Percentiles rank a stretch among this genome's conserved stretches.
Conservation (phyloP, 1,284 basidiomycete genomes). For the Tilletiopsis washingtonensis region DNA sequence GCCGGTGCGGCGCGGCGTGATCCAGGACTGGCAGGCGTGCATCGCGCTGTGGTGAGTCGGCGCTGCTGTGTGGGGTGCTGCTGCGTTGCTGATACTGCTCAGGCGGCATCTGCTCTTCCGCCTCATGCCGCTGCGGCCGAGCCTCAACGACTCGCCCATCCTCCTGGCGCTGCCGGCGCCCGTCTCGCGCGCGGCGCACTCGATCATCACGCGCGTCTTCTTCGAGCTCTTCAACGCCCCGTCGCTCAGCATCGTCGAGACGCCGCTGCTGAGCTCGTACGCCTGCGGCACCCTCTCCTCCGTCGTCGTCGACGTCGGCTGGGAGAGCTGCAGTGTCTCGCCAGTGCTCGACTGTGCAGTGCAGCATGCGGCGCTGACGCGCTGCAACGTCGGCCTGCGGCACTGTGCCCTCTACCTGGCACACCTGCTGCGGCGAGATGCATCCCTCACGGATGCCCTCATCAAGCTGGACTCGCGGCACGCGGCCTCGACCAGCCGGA, state of each 20-base stretch:
- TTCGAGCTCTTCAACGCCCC: slow-evolving; percentile 95
- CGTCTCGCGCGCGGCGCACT: slow-evolving; percentile 64
- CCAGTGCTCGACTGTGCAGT: slow-evolving; percentile 69
- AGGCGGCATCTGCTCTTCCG: slow-evolving; percentile 80
- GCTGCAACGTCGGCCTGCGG: slow-evolving; percentile 28
- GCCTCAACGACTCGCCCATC: slow-evolving; percentile 78
- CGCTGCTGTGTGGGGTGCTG: background rate
- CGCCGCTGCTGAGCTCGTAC: slow-evolving; percentile 75
- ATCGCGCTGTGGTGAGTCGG: slow-evolving; percentile 75
- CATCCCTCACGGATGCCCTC: slow-evolving; percentile 29
- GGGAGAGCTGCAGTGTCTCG: slow-evolving; percentile 65
- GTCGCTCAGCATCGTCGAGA: slow-evolving; percentile 71
- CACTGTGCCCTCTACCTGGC: slow-evolving; percentile 42
- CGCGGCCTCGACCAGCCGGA: background rate
- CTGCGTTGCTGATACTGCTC: slow-evolving; percentile 9
- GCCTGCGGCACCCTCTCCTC: slow-evolving; percentile 71
- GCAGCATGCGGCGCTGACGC: slow-evolving; percentile 22
- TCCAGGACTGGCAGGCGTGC: slow-evolving; percentile 79
- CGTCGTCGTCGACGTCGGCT: slow-evolving; percentile 75
- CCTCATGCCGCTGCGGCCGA: slow-evolving; percentile 66
- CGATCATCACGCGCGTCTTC: slow-evolving; percentile 73
- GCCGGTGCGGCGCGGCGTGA: slow-evolving; percentile 70
- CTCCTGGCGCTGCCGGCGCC: slow-evolving; percentile 64
- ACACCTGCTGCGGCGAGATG: slow-evolving; percentile 33
- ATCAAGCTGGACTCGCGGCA: slow-evolving; percentile 12